Evolutionary conservation across 2,329 filamentous ascomycete species (phyloP), one percentile per base, ranked within the genome.

Genomic region (Cladophialophora carrionii): DNA sequence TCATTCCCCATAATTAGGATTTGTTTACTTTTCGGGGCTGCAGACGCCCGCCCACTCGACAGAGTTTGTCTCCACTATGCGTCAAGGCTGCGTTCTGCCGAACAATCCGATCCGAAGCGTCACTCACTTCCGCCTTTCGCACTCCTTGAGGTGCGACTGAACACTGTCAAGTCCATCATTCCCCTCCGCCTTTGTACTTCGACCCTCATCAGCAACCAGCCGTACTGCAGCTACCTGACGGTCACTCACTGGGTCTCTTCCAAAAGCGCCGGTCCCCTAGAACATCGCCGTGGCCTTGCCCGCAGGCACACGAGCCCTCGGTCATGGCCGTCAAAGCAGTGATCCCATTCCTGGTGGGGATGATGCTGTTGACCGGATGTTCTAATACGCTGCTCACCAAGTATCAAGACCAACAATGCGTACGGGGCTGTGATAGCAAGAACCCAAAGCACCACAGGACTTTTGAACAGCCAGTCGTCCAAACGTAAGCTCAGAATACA

Each of bases 341-440:
- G 62, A 86, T 98, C 66, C 92, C 92, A 43, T 85, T 97, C 74
- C 84, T 98, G 69, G 92, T 98, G 78, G 89, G 84, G 73, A 96
- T 97, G 91, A 98, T 98, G 94, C 84, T 98, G 75, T 80, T 96
- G 75, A 97, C 94, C 26, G 94, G 94, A 68, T 92, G 96, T 68
- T 96, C 92, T 84, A 99, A 99, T 78, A 99, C 95, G 1, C 86
- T 99, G 67, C 84, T 99, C 74, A 97, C 94, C 72, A 99, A 99
- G 76, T 97, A 93, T 48, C 66, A 80, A 91, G 95, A 99, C 77
- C 96, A 96, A 83, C 92, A 97, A 88, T 99, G 95, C 80, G 91
- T 98, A 48, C 86, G 90, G 70, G 87, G 98, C 81, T 99, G 95
- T 82, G 87, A 91, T 73, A 83, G 86, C 66, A 82, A 85, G 24